These are phyloP conservation scores for Lolium rigidum DNA, from an alignment of 176 grass and related monocot genomes.

Conservation along the genomic window DNA sequence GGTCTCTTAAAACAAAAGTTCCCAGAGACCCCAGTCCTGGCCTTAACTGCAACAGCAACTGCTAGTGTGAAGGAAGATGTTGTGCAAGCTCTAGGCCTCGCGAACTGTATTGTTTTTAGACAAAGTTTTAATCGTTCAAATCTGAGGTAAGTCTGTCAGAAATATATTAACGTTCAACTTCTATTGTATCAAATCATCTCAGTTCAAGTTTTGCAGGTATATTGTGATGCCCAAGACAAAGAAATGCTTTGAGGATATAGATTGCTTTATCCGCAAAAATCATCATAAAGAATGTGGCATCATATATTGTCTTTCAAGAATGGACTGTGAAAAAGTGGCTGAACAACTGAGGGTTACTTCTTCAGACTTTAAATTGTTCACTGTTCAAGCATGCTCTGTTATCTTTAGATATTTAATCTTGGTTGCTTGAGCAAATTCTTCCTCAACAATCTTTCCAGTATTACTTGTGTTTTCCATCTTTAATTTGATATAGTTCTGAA, in stretches of 20 bases:
- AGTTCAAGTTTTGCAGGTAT: slow-evolving; percentile 66
- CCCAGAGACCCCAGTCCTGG: slow-evolving; percentile 73
- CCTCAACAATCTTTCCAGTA: too few species aligned
- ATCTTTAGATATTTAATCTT: slow-evolving; percentile 25
- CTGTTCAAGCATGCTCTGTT: slow-evolving; percentile 11
- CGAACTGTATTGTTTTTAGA: slow-evolving; percentile 84
- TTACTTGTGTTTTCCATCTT: slow-evolving; percentile 21
- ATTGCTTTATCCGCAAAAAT: slow-evolving; percentile 69
- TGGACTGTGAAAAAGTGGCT: slow-evolving; percentile 98
- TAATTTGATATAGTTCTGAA: background rate
- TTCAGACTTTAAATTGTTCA: slow-evolving; percentile 34
- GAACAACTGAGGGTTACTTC: slow-evolving; percentile 70
- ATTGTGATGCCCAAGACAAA: slow-evolving; percentile 79
- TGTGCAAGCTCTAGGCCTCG: slow-evolving; percentile 87
- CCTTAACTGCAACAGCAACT: slow-evolving; percentile 94
- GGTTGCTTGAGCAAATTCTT: background rate
- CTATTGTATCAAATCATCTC: slow-evolving; percentile 23
- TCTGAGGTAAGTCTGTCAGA: slow-evolving; percentile 63
- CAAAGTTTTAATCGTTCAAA: slow-evolving; percentile 98
- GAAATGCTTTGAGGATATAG: slow-evolving; percentile 87
- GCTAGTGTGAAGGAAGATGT: slow-evolving; percentile 95
- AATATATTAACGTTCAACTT: slow-evolving; percentile 31
- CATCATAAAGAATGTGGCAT: slow-evolving; percentile 89
- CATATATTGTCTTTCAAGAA: slow-evolving; percentile 92
- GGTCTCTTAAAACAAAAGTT: slow-evolving; percentile 90